Base-by-base conservation (phyloP, 495 filamentous ascomycete species). In the Pseudevernia furfuracea region DNA sequence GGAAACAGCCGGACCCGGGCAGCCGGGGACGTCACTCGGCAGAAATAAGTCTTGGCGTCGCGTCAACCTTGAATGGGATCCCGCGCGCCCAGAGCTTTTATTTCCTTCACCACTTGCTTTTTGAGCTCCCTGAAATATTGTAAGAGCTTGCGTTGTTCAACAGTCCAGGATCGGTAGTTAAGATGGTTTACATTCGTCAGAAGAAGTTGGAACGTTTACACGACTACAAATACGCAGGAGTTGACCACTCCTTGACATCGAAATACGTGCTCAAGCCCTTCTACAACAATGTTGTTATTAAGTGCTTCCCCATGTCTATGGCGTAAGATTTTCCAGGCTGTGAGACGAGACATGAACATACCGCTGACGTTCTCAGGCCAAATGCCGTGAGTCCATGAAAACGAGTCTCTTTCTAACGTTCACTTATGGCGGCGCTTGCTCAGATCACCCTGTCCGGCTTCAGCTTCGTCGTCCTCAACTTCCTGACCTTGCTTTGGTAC, bases 251-350 rank as follows among this genome's bases (percentile, higher is more conserved):
- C 59, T 79, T 96, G 61, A 78, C 91, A 49, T 97, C 95, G 69
- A 85, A 83, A 66, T 97, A 96, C 75, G 81, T 97, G 65, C 80
- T 98, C 67, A 97, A 98, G 80, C 94, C 94, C 28, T 98, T 97
- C 77, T 98, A 97, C 80, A 96, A 84, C 75, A 88, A 96, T 77
- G 79, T 91, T 67, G 95, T 94, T 69, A 96, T 98, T 77, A 82
- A 91, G 59, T 89, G 86, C 75, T 97, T 98, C 73, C 94, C 94
- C 49, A 89, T 95, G 86, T 89, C 76, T 72, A 97, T 98, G 94
- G 94, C 94, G 80, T 84, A 84, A 60, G 25, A 32, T 1, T 30
- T 12, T 53, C 12, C 28, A 21, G 43, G 3, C n/a, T 12, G 10
- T 25, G 10, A 17, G 17, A 1, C 5, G 23, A 4, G 0, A 0